Conservation (phyloP, 176 grass and related monocot genomes). For the Thalia dealbata region DNA sequence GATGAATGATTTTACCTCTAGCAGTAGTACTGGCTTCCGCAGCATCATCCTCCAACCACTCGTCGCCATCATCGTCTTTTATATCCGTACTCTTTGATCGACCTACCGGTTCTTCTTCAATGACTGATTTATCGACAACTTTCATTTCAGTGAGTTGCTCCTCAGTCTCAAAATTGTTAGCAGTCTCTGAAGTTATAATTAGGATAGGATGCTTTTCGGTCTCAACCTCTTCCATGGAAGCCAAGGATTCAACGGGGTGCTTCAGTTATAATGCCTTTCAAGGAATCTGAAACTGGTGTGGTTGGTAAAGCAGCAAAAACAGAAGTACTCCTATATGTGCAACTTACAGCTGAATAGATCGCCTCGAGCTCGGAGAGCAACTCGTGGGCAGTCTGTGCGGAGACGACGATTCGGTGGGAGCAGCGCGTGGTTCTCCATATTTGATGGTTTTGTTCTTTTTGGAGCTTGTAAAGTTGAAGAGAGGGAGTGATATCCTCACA, state of each 20-base stretch:
- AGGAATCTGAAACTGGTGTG: conserved; percentile 17
- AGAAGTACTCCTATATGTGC: too few relatives aligned
- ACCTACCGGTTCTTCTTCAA: conserved; percentile 40
- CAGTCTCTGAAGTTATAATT: background rate
- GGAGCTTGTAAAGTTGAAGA: too few relatives aligned
- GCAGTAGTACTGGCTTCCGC: conserved; percentile 18
- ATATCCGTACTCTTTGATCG: conserved; percentile 8
- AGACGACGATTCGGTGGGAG: too few relatives aligned
- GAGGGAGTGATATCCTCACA: too few relatives aligned
- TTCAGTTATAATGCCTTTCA: conserved; percentile 24
- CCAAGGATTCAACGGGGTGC: conserved; percentile 10
- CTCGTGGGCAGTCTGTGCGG: too few relatives aligned
- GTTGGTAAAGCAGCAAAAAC: background rate
- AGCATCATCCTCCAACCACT: conserved; percentile 37
- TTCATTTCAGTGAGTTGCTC: conserved; percentile 39
- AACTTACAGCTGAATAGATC: too few relatives aligned
- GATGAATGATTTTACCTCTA: conserved; percentile 14
- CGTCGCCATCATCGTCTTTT: conserved; percentile 40
- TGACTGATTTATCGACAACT: conserved; percentile 56
- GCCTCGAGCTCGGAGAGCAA: too few relatives aligned
- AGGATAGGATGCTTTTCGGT: conserved; percentile 34
- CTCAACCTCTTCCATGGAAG: conserved; percentile 6
- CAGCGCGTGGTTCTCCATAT: too few relatives aligned
- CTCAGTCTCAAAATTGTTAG: conserved; percentile 23
- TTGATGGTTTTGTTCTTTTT: too few relatives aligned